phyloP scores from a whole-genome alignment of 2,329 filamentous ascomycete species.

The Neopestalotiopsis sp. region DNA sequence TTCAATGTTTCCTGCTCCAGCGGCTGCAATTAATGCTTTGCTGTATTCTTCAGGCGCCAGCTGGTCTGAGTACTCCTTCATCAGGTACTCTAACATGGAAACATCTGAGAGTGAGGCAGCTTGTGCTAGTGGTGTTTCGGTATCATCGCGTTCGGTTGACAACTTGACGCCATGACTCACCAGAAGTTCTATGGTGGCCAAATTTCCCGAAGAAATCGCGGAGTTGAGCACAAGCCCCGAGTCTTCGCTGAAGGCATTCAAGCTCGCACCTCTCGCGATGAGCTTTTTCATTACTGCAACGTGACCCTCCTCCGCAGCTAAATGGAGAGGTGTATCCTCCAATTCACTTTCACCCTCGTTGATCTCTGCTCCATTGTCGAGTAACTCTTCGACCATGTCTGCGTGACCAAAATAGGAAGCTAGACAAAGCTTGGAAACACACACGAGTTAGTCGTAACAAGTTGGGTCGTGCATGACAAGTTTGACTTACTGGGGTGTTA shows the following conservation, averaged over 20 bases:
- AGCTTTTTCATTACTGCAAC: slow-evolving; percentile 47
- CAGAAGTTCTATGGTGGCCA: slow-evolving; percentile 45
- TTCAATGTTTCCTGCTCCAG: slow-evolving; percentile 44
- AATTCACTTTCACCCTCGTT: slow-evolving; percentile 40
- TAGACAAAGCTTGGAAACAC: slow-evolving; percentile 36
- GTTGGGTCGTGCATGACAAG: background rate
- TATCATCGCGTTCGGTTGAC: slow-evolving; percentile 33
- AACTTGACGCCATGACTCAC: slow-evolving; percentile 44
- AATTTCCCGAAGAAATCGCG: slow-evolving; percentile 47
- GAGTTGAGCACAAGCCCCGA: slow-evolving; percentile 45
- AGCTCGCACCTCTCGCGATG: slow-evolving; percentile 41
- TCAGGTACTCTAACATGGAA: slow-evolving; percentile 47
- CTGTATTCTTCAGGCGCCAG: slow-evolving; percentile 45
- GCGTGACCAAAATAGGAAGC: slow-evolving; percentile 38
- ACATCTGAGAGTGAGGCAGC: slow-evolving; percentile 44
- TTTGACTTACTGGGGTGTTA: slow-evolving; percentile 41
- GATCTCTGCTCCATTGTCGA: slow-evolving; percentile 38
- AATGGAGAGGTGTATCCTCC: slow-evolving; percentile 43
- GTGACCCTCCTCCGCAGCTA: slow-evolving; percentile 44
- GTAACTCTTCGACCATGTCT: slow-evolving; percentile 43
- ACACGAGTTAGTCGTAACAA: background rate
- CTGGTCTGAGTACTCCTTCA: slow-evolving; percentile 45
- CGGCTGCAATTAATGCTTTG: slow-evolving; percentile 45
- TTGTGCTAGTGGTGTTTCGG: slow-evolving; percentile 42
- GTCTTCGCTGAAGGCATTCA: slow-evolving; percentile 37